Evolutionary conservation across 257 asterid species (phyloP).

Genomic region (Capsicum pubescens): DNA sequence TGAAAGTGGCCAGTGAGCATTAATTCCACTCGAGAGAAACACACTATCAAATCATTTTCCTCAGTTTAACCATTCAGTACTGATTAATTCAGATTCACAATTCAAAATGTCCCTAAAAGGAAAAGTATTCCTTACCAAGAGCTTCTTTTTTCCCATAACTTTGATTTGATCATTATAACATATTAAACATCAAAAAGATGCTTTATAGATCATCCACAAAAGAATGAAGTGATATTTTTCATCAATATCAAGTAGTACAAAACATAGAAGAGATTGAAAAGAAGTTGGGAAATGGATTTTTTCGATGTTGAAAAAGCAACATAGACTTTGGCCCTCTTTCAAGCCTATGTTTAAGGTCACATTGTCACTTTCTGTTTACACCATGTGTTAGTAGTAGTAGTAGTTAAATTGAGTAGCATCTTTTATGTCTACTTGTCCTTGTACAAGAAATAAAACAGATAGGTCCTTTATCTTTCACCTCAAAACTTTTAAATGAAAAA

Average conservation of each 20-base stretch:
- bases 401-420: slow-evolving; percentile 8
- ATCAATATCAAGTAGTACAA: neutral
- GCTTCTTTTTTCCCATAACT: neutral
- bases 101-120: too few species aligned
- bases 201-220: neutral
- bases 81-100: neutral
- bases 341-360: neutral
- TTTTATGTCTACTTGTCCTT: slow-evolving; percentile 8
- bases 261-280: slow-evolving; percentile 15
- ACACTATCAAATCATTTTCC: neutral
- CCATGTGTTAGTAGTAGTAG: neutral
- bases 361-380: slow-evolving; percentile 16
- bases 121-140: neutral
- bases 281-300: slow-evolving; percentile 9
- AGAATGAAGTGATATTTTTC: neutral
- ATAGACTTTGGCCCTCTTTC: slow-evolving; percentile 5
- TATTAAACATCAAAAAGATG: neutral
- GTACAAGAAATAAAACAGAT: neutral
- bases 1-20: too few species aligned
- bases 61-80: neutral
- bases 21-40: neutral
- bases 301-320: neutral
- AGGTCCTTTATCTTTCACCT: slow-evolving; percentile 9
- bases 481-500: neutral
- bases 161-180: neutral